Evolutionary conservation across 1,284 basidiomycete species (phyloP).

Genomic region (Sanghuangporus weigelae): DNA sequence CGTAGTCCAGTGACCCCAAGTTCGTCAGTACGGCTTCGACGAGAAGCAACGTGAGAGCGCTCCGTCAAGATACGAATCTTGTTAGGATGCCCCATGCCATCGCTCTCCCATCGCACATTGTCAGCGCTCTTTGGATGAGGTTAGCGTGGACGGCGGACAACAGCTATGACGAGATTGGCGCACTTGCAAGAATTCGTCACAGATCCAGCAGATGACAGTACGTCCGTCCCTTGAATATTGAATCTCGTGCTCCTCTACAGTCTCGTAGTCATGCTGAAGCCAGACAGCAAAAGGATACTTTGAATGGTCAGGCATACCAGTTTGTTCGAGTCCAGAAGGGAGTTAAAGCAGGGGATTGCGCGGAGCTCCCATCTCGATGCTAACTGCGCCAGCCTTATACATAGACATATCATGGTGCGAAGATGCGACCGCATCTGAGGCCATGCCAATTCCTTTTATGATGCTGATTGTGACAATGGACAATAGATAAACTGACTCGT

Average conservation of each 20-base stretch:
- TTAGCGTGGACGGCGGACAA: not conserved
- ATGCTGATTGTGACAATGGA: not conserved
- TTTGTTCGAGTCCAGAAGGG: not conserved
- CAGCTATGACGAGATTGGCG: not conserved
- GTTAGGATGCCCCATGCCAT: conserved; percentile 6
- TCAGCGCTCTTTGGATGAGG: not conserved
- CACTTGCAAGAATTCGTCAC: conserved; percentile 3
- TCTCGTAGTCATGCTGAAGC: not conserved
- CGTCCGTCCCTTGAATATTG: conserved; percentile 3
- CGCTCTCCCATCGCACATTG: conserved; percentile 3
- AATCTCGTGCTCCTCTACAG: not conserved
- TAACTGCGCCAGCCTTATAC: not conserved
- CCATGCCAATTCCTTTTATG: not conserved
- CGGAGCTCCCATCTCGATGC: not conserved
- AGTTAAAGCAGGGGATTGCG: not conserved
- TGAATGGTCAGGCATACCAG: conserved; percentile 1
- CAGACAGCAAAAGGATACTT: conserved; percentile 6
- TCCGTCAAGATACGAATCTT: conserved; percentile 8
- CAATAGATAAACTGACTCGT: not conserved
- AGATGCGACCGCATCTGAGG: not conserved
- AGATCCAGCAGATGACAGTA: conserved; percentile 10
- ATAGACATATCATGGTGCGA: not conserved
- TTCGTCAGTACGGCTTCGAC: not conserved
- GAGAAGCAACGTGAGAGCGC: not conserved
- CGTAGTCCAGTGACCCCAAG: not conserved